Percentiles rank a stretch among this genome's conserved stretches.
Evolutionary conservation across 2,329 filamentous ascomycete species (phyloP).

Genomic region (Colletotrichum noveboracense): DNA sequence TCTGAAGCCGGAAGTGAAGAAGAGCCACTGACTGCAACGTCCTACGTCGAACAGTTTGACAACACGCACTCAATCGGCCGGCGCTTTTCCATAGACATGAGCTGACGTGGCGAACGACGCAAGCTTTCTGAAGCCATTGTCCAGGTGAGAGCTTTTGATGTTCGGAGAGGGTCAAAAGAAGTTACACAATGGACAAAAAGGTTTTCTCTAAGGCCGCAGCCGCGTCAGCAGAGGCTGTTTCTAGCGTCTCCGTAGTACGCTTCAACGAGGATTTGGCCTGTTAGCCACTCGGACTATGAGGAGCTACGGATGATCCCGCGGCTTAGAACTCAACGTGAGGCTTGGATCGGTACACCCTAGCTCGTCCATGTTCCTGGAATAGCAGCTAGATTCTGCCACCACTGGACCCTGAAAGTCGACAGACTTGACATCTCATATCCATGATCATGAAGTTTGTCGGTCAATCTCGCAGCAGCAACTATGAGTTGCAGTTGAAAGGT

Average conservation of each 20-base stretch:
- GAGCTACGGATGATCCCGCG: neutral
- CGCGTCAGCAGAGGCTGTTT: neutral
- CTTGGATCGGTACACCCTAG: neutral
- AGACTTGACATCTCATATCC: neutral
- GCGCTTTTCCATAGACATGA: neutral
- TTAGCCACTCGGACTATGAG: neutral
- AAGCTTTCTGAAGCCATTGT: neutral
- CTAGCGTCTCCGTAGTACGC: neutral
- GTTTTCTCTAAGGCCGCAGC: neutral
- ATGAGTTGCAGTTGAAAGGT: neutral
- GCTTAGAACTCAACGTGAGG: neutral
- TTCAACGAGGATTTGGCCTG: neutral
- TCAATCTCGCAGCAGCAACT: neutral
- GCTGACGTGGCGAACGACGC: neutral
- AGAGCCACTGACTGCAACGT: neutral
- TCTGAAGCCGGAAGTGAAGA: neutral
- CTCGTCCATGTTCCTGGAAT: neutral
- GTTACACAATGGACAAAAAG: neutral
- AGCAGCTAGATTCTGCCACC: neutral
- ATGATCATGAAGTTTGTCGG: neutral
- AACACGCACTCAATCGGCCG: neutral
- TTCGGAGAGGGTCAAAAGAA: neutral
- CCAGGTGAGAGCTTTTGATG: neutral
- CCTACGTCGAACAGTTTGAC: neutral
- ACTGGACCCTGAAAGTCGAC: neutral